A percentile compares a stretch with the other conserved stretches of the same genome.
phyloP scores from a whole-genome alignment of 1,139 yeast genomes.

The Entelexis sorbosivorans region DNA sequence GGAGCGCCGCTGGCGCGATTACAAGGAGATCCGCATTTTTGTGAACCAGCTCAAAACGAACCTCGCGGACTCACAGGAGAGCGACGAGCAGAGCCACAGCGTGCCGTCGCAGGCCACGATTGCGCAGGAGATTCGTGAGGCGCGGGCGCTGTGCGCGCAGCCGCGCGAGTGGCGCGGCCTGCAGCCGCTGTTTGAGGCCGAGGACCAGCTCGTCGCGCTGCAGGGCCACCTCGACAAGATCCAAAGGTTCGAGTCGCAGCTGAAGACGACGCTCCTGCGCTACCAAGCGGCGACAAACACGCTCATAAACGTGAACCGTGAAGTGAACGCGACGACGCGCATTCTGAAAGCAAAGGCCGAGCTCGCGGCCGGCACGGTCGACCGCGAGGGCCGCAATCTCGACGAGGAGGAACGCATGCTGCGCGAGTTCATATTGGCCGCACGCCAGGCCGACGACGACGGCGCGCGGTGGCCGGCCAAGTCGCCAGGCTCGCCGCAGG shows the following conservation, averaged over 20 bases:
- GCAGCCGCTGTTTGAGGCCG: not conserved
- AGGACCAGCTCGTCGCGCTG: not conserved
- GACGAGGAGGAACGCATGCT: slow-evolving; percentile 11
- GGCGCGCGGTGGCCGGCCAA: not conserved
- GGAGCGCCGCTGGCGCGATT: not conserved
- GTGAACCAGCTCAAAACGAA: not conserved
- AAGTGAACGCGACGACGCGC: not conserved
- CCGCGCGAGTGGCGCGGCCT: not conserved
- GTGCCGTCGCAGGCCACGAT: not conserved
- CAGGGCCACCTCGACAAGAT: not conserved
- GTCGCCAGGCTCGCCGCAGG: not conserved
- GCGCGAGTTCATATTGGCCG: slow-evolving; percentile 1
- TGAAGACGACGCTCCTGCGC: slow-evolving; percentile 1
- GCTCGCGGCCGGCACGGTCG: not conserved
- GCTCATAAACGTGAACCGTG: slow-evolving; percentile 1
- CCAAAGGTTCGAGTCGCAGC: not conserved
- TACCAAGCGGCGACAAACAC: slow-evolving; percentile 6
- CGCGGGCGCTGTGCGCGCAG: not conserved
- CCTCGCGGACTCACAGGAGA: not conserved
- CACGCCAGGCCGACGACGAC: not conserved
- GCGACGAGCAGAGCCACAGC: not conserved
- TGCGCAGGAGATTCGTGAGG: not conserved
- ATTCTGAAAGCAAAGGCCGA: not conserved
- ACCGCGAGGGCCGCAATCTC: not conserved
- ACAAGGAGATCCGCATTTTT: slow-evolving; percentile 2